These are phyloP conservation scores for Coemansia sp. DNA, from an alignment of 192 early-diverging fungal species.

Conservation along the genomic window DNA sequence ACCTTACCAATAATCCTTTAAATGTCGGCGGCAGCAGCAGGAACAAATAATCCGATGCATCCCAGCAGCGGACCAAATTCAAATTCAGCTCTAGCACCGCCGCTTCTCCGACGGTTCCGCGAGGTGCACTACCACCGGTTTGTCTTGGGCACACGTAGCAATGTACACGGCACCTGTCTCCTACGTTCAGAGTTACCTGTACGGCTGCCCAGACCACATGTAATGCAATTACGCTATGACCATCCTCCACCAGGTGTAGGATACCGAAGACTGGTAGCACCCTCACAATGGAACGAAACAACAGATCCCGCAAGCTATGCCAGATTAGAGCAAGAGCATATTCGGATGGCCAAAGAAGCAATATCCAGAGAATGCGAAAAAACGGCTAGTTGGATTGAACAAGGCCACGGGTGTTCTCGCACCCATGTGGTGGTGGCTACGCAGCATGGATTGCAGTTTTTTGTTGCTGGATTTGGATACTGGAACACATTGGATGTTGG, in stretches of 20 bases:
- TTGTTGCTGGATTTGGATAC: slow-evolving; percentile 48
- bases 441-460: slow-evolving; percentile 38
- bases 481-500: slow-evolving; percentile 48
- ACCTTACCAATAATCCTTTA: too few species aligned
- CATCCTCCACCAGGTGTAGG: slow-evolving; percentile 48
- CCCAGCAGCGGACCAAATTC: background rate
- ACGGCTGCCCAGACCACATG: slow-evolving; percentile 46
- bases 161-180: slow-evolving; percentile 41
- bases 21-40: too few species aligned
- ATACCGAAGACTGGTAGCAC: slow-evolving; percentile 14
- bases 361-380: slow-evolving; percentile 30
- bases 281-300: slow-evolving; percentile 14
- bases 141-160: slow-evolving; percentile 43
- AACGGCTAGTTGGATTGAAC: slow-evolving; percentile 21
- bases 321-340: slow-evolving; percentile 13
- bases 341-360: slow-evolving; percentile 2
- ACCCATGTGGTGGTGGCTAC: slow-evolving; percentile 48
- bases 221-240: slow-evolving; percentile 42
- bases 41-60: too few species aligned
- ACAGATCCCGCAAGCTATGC: slow-evolving; percentile 8
- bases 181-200: slow-evolving; percentile 42
- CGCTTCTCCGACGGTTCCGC: slow-evolving; percentile 39
- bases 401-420: slow-evolving; percentile 13
- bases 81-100: background rate
- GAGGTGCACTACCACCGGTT: slow-evolving; percentile 50